Base-by-base conservation (phyloP, 768 basidiomycete genomes). In the Trametopsis cervina region DNA sequence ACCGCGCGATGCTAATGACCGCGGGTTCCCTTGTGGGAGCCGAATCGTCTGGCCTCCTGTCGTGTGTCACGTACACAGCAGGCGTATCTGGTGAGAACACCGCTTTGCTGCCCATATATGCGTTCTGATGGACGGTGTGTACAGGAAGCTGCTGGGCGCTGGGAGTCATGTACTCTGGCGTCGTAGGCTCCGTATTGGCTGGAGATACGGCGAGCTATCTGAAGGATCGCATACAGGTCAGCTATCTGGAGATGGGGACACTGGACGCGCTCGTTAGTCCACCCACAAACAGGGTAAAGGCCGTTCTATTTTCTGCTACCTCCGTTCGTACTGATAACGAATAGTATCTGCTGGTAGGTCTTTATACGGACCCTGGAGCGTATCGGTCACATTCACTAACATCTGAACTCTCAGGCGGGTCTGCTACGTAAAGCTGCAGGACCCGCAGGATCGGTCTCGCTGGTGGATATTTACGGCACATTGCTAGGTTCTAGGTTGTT, bases 121-220 rank as follows among this genome's bases (percentile, higher is more conserved):
- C 7, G 39, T 22, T n/a, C 18, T 40, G 39, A 40, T 18, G 29
- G 29, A 7, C 9, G 18, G n/a, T 18, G 7, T 18, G 18, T 40
- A 9, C 9, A 61, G 60, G 60, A 4, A 61, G 57, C 36, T 61
- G 60, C 48, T 61, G 60, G 60, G 60, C 60, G 3, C 46, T 61
- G 15, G 54, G 60, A 2, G 54, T 57, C 12, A 40, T 61, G 5
- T 57, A 61, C 44, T 61, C 60, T 9, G 60, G 60, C 3, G 56
- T 61, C 0, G 48, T 57, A 0, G 60, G 60, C 2, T 57, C 55
- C 13, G 11, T 20, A 26, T 5, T n/a, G 0, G 56, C 57, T 0
- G 9, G 24, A 7, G 33, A 47, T 18, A 56, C 54, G 3, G 55
- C 54, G 0, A 29, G 36, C 4, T 56, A 61, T 40, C 51, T 58